Evolutionary conservation across 148 eudicot genomes (phyloP), one percentile per base, ranked within the genome.

Genomic region (Silene latifolia): DNA sequence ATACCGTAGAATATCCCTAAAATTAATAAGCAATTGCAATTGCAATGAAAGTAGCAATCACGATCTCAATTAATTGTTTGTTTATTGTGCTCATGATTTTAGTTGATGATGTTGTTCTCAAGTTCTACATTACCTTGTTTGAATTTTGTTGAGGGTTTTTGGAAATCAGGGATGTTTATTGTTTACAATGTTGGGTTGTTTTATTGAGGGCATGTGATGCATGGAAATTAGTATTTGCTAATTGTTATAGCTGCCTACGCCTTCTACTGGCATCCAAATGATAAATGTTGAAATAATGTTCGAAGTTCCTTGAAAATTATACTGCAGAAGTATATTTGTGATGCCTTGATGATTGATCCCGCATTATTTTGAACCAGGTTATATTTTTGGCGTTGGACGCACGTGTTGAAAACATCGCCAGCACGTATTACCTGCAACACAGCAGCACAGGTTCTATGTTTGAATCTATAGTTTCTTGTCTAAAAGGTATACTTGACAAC

Each of bases 351-450:
- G 18, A 48, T 47, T 69, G 32, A 69, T 21, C 72, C 57, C 24
- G 23, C 29, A 20, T 53, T 62, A 24, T 46, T 66, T 75, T 25
- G 64, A 73, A 70, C 76, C 93, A 94, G 98, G 89, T 91, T 69
- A 84, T 94, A 71, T 91, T 91, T 86, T 72, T 78, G 27, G 90
- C 92, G 39, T 82, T 94, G 70, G 91, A 94, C 78, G 82, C 70
- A 69, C 83, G 79, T 63, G 83, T 88, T 35, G 85, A 88, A 75
- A 91, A 94, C 74, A 89, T 94, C 72, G 84, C 82, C 9, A 74
- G 77, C 74, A 84, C 91, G 68, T 91, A 94, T 76, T 78, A 81
- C 4, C 86, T 93, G 20, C 97, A 91, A 62, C 98, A 94, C 78
- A 82, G 77, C 74, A 81, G 87, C 78, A 90, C 90, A 75, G 90